phyloP scores from a whole-genome alignment of 768 basidiomycete genomes.

The Lactarius indigo region DNA sequence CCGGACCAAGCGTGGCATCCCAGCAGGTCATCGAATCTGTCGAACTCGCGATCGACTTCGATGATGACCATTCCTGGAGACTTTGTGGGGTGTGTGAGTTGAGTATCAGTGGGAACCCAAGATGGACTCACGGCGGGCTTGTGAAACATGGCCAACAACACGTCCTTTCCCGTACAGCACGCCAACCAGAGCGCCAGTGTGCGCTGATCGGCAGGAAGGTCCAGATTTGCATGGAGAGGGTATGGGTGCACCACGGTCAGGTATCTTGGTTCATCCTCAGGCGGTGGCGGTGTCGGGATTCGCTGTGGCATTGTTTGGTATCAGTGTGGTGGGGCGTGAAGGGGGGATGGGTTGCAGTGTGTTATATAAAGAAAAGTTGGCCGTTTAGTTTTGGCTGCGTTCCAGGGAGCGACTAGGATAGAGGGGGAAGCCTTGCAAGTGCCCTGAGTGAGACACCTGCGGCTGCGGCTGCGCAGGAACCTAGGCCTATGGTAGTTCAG shows the following conservation, averaged over 20 bases:
- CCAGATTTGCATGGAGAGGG: slow-evolving; percentile 42
- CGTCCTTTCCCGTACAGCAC: slow-evolving; percentile 35
- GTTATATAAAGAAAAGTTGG: too few species aligned
- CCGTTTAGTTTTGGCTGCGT: too few species aligned
- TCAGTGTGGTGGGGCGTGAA: too few species aligned
- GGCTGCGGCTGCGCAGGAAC: not conserved
- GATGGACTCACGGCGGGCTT: slow-evolving; percentile 41
- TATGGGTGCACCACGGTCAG: slow-evolving; percentile 44
- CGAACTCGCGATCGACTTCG: slow-evolving; percentile 36
- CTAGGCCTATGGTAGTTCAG: not conserved
- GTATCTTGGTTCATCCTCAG: slow-evolving; percentile 43
- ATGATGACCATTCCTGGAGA: slow-evolving; percentile 46
- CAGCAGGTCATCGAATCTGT: slow-evolving; percentile 35
- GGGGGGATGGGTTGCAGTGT: too few species aligned
- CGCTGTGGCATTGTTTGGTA: slow-evolving; percentile 40
- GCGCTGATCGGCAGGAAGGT: slow-evolving; percentile 35
- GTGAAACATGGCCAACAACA: slow-evolving; percentile 37
- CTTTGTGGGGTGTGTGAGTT: slow-evolving; percentile 25
- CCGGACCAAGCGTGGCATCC: slow-evolving; percentile 45
- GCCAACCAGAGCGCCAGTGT: slow-evolving; percentile 44
- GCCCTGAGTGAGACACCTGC: not conserved
- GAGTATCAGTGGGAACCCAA: not conserved
- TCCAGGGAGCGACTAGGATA: not conserved
- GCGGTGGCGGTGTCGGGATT: slow-evolving; percentile 39
- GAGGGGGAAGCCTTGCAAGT: not conserved